A percentile compares a stretch with the other conserved stretches of the same genome.
Conservation (phyloP, 176 grass and related monocot genomes). For the Metroxylon sagu region DNA sequence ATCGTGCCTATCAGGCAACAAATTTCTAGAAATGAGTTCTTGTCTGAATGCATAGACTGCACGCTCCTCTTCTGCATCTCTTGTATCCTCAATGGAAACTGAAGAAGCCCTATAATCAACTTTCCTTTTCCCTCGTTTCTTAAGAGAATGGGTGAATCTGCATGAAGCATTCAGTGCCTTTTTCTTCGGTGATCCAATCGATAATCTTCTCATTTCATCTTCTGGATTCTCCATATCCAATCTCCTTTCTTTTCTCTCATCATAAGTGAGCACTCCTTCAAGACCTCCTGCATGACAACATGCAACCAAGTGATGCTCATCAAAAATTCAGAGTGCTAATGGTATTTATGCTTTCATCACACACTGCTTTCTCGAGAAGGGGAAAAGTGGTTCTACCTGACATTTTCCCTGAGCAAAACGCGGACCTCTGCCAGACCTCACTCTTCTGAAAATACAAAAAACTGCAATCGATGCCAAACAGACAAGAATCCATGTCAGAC, state of each 20-base stretch:
- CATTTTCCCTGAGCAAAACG: too few species aligned
- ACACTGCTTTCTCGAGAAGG: too few species aligned
- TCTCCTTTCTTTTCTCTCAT: constrained; percentile 58
- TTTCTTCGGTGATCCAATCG: constrained; percentile 78
- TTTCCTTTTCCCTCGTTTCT: constrained; percentile 75
- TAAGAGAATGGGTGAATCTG: constrained; percentile 74
- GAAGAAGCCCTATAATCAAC: constrained; percentile 36
- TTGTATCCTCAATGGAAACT: constrained; percentile 66
- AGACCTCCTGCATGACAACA: constrained; percentile 7
- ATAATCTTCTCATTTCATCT: constrained; percentile 66
- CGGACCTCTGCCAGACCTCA: too few species aligned
- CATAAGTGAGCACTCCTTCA: constrained; percentile 39
- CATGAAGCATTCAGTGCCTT: constrained; percentile 80
- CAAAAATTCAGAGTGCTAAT: too few species aligned
- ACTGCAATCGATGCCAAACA: too few species aligned
- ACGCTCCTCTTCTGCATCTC: constrained; percentile 72
- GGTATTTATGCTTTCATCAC: too few species aligned
- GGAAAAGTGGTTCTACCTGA: too few species aligned
- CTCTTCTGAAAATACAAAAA: too few species aligned
- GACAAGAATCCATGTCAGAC: too few species aligned
- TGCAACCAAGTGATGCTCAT: too few species aligned
- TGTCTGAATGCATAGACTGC: constrained; percentile 71
- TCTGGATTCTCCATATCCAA: constrained; percentile 70
- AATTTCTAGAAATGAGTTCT: constrained; percentile 52
- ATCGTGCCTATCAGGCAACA: constrained; percentile 57